Evolutionary conservation across 75 land plant genomes (phyloP), one percentile per base, ranked within the genome.

Genomic region (Adiantum capillusveneris): DNA sequence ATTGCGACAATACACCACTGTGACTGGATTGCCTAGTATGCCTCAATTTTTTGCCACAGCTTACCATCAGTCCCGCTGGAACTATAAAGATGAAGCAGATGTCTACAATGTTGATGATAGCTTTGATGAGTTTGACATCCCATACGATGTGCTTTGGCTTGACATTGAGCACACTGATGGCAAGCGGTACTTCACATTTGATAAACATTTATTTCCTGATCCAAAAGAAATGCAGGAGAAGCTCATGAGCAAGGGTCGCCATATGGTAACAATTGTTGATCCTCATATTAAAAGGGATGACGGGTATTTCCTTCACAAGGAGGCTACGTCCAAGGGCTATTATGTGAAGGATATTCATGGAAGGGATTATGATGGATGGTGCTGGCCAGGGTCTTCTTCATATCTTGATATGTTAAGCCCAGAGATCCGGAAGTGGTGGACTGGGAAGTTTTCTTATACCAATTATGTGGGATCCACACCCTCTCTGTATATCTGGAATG

Each of bases 81-180:
- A 95, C 56, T 95, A 95, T 58, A 72, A 82, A 64, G 99, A 95
- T 56, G 99, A 95, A 56, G 97, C 85, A 49, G 99, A 95, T 87
- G 99, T 95, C 20, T 75, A 60, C 0, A 42, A 56, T 25, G 99
- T 95, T 13, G 92, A 95, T 79, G 66, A 88, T 0, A 77, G 77
- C 51, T 95, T 95, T 63, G 98, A 94, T 63, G 91, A 89, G 72
- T 60, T 78, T 69, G 92, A 95, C 58, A 95, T 95, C 25, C 92
- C 99, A 0, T 95, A 95, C 59, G 99, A 95, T 80, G 96, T 90
- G 14, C 65, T 95, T 24, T 95, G 99, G 99, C 86, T 95, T 21
- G 99, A 95, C 67, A 90, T 95, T 69, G 99, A 95, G 73, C 99
- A 95, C 37, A 95, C 99, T 1, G 92, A 95, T 67, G 99, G 99